Conservation (phyloP, 257 asterid species). For the Henckelia pumila region DNA sequence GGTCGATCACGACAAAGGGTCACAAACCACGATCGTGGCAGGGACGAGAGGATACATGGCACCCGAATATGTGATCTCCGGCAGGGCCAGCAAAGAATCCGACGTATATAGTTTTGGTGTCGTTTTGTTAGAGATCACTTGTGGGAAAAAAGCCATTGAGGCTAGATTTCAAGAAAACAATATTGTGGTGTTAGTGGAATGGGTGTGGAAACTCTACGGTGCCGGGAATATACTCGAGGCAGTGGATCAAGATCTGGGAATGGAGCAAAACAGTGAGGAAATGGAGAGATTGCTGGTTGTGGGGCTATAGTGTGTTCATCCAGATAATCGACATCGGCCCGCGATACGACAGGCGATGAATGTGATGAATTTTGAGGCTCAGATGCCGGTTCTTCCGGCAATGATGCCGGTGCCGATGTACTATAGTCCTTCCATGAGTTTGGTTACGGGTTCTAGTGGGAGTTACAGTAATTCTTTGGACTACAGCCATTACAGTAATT, state of each 20-base stretch:
- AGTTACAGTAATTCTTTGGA: not conserved
- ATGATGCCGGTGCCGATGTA: conserved; percentile 12
- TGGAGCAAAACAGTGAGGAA: not conserved
- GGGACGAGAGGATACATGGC: not conserved
- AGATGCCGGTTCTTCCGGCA: conserved; percentile 3
- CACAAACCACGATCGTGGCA: not conserved
- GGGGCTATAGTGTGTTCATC: not conserved
- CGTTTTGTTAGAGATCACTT: not conserved
- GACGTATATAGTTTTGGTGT: not conserved
- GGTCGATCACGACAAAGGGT: not conserved
- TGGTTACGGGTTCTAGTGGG: not conserved
- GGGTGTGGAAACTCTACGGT: not conserved
- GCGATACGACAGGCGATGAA: not conserved
- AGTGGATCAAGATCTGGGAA: not conserved
- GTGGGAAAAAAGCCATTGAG: not conserved
- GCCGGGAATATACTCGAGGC: not conserved
- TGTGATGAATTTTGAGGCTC: not conserved
- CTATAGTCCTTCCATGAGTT: not conserved
- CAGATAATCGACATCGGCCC: not conserved
- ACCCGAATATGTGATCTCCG: not conserved
- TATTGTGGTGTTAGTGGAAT: not conserved
- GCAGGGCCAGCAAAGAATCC: not conserved
- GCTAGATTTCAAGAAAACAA: not conserved
- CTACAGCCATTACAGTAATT: not conserved
- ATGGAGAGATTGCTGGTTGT: not conserved